phyloP scores from a whole-genome alignment of 78 protist species.

The Dictyostelium brefeldianum region DNA sequence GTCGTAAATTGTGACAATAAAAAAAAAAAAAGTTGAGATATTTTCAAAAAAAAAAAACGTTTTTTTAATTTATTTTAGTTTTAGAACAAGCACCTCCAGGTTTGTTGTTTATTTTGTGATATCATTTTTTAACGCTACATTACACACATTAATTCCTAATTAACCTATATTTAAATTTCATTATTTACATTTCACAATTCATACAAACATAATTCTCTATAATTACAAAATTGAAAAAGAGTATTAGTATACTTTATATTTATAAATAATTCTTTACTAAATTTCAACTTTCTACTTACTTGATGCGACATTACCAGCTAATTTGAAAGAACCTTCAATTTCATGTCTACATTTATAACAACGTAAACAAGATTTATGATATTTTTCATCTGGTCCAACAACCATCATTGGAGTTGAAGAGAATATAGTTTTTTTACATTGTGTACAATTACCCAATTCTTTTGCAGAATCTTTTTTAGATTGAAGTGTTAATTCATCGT shows the following conservation, averaged over 20 bases:
- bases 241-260: background rate
- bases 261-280: too few species aligned
- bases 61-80: too few species aligned
- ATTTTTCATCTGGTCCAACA: conserved; percentile 38
- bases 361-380: conserved; percentile 35
- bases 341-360: conserved; percentile 21
- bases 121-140: too few species aligned
- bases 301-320: conserved; percentile 4
- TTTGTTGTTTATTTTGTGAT: too few species aligned
- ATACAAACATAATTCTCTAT: background rate
- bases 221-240: background rate
- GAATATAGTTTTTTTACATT: conserved; percentile 30
- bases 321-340: conserved; percentile 43
- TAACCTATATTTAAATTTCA: background rate
- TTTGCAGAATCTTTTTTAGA: background rate
- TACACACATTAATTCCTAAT: too few species aligned
- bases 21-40: too few species aligned
- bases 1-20: too few species aligned
- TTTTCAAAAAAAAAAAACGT: too few species aligned
- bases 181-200: background rate
- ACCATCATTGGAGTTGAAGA: conserved; percentile 19
- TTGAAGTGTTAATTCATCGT: conserved; percentile 2
- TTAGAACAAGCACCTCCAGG: too few species aligned
- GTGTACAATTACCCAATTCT: conserved; percentile 28
- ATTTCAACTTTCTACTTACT: too few species aligned